These are phyloP conservation scores for Monascus ruber DNA, from an alignment of 2,329 filamentous ascomycete species.

Conservation along the genomic window DNA sequence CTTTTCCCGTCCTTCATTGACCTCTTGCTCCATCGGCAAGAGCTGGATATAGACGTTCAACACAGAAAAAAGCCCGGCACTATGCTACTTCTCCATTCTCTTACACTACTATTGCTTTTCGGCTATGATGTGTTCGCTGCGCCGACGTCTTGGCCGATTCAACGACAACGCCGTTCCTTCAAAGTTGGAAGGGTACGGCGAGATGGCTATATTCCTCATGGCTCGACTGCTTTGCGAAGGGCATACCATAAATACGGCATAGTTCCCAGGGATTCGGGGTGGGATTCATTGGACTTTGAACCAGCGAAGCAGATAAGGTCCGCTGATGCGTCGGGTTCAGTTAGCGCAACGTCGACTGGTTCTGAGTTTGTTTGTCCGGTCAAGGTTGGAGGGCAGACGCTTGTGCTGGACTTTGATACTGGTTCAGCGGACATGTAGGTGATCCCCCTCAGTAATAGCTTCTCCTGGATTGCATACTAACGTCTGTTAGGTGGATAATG, in stretches of 20 bases:
- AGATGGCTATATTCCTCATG: conserved; percentile 46
- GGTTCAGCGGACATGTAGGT: conserved; percentile 59
- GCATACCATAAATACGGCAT: conserved; percentile 59
- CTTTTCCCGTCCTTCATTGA: not conserved
- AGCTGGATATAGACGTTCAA: no score
- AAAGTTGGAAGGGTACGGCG: conserved; percentile 49
- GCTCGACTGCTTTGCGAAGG: conserved; percentile 51
- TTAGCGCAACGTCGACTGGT: conserved; percentile 56
- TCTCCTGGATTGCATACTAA: conserved; percentile 1
- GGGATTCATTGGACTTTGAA: conserved; percentile 25
- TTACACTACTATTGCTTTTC: conserved; percentile 20
- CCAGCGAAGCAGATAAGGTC: conserved; percentile 15
- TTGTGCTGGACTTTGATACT: conserved; percentile 65
- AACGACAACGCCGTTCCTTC: conserved; percentile 39
- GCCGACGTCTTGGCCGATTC: conserved; percentile 14
- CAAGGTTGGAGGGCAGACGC: conserved; percentile 55
- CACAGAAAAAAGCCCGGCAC: conserved; percentile 1
- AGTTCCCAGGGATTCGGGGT: conserved; percentile 31
- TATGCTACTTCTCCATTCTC: conserved; percentile 18
- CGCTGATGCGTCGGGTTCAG: conserved; percentile 40
- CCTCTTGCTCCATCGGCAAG: not conserved
- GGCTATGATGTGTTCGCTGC: conserved; percentile 21
- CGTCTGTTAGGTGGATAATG: conserved; percentile 51
- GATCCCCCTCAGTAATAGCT: not conserved
- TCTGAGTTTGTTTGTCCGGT: conserved; percentile 60